Evolutionary conservation across 2,329 filamentous ascomycete species (phyloP).

Genomic region (Xylariaceae sp.): DNA sequence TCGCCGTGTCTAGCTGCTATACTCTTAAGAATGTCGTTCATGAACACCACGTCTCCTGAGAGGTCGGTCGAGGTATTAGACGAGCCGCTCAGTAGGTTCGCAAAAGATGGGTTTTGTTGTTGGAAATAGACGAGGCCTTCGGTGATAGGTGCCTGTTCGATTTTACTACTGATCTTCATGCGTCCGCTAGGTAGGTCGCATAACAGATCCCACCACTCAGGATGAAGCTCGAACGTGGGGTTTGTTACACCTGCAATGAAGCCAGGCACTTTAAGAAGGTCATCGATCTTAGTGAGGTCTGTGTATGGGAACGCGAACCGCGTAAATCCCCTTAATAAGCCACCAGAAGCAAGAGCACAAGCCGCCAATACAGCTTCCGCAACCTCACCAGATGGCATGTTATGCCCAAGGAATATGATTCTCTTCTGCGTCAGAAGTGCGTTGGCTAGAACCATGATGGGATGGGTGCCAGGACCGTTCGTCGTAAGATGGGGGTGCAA

Average conservation of each 20-base stretch:
- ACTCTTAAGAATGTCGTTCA: conserved; percentile 82
- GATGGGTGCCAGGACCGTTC: conserved; percentile 86
- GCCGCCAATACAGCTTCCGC: conserved; percentile 98
- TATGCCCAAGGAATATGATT: conserved; percentile 93
- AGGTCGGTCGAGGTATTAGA: conserved; percentile 58
- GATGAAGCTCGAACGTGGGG: conserved; percentile 91
- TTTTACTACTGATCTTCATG: conserved; percentile 90
- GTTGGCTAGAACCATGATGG: conserved; percentile 92
- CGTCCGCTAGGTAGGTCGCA: conserved; percentile 91
- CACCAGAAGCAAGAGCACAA: conserved; percentile 90
- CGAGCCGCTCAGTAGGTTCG: conserved; percentile 52
- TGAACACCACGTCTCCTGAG: conserved; percentile 88
- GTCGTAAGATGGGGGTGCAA: conserved; percentile 93
- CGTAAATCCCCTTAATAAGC: conserved; percentile 90
- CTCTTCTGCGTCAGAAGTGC: conserved; percentile 95
- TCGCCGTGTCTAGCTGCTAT: conserved; percentile 88
- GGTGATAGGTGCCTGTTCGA: conserved; percentile 79
- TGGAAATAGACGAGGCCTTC: conserved; percentile 90
- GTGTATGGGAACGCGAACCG: conserved; percentile 97
- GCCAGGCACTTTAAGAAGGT: conserved; percentile 91
- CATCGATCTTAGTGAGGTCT: conserved; percentile 96
- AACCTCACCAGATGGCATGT: conserved; percentile 92
- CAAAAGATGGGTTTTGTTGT: conserved; percentile 70
- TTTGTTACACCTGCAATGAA: conserved; percentile 99
- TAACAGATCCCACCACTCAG: conserved; percentile 97